A percentile compares a stretch with the other conserved stretches of the same genome.
phyloP scores from a whole-genome alignment of 108 stramenopile genomes.

The Poteriospumella lacustris region DNA sequence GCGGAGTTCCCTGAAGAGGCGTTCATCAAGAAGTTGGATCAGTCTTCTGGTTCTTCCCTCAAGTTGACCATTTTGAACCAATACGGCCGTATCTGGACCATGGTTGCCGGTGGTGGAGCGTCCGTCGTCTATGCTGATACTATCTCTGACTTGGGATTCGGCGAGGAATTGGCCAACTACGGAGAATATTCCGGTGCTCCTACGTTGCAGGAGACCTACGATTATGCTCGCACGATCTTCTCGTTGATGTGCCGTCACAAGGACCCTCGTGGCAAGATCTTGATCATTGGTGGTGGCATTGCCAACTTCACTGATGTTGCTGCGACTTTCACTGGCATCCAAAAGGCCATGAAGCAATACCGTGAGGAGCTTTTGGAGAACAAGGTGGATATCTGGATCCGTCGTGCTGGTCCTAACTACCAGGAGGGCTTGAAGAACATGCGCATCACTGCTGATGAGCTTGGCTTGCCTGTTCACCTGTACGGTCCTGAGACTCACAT shows the following conservation, averaged over 20 bases:
- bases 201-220: conserved; percentile 72
- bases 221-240: conserved; percentile 80
- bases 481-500: conserved; percentile 82
- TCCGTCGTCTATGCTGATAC: conserved; percentile 86
- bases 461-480: conserved; percentile 69
- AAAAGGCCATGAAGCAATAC: conserved; percentile 66
- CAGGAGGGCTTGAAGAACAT: conserved; percentile 77
- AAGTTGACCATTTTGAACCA: conserved; percentile 84
- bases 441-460: conserved; percentile 57
- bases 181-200: conserved; percentile 87
- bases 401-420: conserved; percentile 81
- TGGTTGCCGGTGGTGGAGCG: conserved; percentile 87
- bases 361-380: conserved; percentile 62
- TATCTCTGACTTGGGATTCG: conserved; percentile 75
- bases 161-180: conserved; percentile 78
- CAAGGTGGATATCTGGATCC: conserved; percentile 71
- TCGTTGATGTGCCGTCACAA: conserved; percentile 67
- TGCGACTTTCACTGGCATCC: conserved; percentile 83
- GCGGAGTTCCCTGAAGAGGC: conserved; percentile 76
- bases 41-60: conserved; percentile 65
- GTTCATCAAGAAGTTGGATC: conserved; percentile 71
- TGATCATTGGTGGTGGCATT: conserved; percentile 83
- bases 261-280: conserved; percentile 64
- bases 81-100: conserved; percentile 74
- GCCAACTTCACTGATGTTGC: conserved; percentile 89